These are phyloP conservation scores for Neonothopanus nambi DNA, from an alignment of 1,284 basidiomycete species.

Conservation along the genomic window DNA sequence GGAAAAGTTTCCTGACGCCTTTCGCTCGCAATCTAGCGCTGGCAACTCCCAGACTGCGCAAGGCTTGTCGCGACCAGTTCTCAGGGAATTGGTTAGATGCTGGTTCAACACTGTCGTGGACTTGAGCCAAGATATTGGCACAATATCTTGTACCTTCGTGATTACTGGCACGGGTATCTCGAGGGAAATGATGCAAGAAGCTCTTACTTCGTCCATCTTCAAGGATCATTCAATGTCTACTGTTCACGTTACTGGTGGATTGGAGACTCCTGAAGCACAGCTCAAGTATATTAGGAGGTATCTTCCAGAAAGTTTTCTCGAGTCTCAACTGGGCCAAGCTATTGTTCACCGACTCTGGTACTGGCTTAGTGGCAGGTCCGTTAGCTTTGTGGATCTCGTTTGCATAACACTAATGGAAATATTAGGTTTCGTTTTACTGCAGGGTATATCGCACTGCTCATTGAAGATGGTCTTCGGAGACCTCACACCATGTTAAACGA, in stretches of 20 bases:
- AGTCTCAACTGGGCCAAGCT: background rate
- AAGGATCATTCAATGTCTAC: no score
- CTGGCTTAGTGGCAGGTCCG: slow-evolving; percentile 14
- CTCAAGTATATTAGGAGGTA: slow-evolving; percentile 3
- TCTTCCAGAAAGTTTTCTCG: slow-evolving; percentile 1
- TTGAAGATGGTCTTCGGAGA: slow-evolving; percentile 3
- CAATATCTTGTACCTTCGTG: background rate
- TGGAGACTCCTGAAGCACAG: slow-evolving; percentile 3
- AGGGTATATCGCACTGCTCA: background rate
- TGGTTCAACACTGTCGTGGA: background rate
- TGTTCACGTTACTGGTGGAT: slow-evolving; percentile 5
- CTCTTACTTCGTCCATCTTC: background rate
- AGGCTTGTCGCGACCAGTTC: background rate
- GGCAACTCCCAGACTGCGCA: background rate
- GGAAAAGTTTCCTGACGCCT: background rate
- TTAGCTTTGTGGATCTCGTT: background rate
- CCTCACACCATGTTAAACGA: slow-evolving; percentile 1
- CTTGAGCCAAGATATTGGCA: background rate
- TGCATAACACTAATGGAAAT: background rate
- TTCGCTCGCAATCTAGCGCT: background rate
- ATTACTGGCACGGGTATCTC: slow-evolving; percentile 4
- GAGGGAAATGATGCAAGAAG: background rate
- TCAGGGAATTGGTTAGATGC: background rate
- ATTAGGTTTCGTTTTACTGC: slow-evolving; percentile 12
- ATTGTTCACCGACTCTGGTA: slow-evolving; percentile 10